phyloP scores from a whole-genome alignment of 2,329 filamentous ascomycete species.

The Talaromyces sp. region DNA sequence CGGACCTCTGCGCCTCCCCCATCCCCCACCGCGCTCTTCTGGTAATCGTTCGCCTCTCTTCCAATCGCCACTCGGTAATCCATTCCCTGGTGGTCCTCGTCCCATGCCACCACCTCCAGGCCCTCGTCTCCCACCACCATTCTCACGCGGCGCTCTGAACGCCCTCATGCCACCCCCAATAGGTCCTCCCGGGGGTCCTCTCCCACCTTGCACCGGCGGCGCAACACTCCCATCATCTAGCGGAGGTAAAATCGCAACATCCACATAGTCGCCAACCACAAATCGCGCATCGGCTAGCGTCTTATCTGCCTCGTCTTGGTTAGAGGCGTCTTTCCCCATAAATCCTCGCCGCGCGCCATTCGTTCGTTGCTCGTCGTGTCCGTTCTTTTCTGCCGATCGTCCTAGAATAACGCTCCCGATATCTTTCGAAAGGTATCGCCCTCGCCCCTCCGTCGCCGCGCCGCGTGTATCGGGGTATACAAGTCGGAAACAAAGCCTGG shows the following conservation, averaged over 20 bases:
- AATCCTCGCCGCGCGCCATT: constrained; percentile 34
- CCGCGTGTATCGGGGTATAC: constrained; percentile 71
- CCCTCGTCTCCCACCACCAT: constrained; percentile 41
- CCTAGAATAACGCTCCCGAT: constrained; percentile 79
- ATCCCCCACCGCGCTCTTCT: constrained; percentile 35
- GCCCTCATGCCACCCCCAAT: constrained; percentile 42
- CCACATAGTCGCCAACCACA: constrained; percentile 84
- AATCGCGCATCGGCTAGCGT: constrained; percentile 75
- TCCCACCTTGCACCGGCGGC: constrained; percentile 51
- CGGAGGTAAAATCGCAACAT: constrained; percentile 75
- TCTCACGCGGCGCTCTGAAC: constrained; percentile 39
- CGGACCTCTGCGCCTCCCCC: constrained; percentile 42
- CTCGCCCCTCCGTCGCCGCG: constrained; percentile 42
- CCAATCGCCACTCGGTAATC: constrained; percentile 48
- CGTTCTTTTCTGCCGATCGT: constrained; percentile 36
- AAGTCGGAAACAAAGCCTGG: constrained; percentile 80
- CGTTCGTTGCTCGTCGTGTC: constrained; percentile 30
- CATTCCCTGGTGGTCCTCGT: constrained; percentile 37
- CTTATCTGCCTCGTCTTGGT: constrained; percentile 61
- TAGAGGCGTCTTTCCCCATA: constrained; percentile 43
- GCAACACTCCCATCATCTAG: constrained; percentile 70
- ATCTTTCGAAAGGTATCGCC: constrained; percentile 72
- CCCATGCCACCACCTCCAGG: constrained; percentile 32
- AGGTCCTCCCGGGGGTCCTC: constrained; percentile 43
- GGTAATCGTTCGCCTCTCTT: constrained; percentile 48